These are phyloP conservation scores for Rauvolfia tetraphylla DNA, from an alignment of 257 asterid species.

Conservation along the genomic window DNA sequence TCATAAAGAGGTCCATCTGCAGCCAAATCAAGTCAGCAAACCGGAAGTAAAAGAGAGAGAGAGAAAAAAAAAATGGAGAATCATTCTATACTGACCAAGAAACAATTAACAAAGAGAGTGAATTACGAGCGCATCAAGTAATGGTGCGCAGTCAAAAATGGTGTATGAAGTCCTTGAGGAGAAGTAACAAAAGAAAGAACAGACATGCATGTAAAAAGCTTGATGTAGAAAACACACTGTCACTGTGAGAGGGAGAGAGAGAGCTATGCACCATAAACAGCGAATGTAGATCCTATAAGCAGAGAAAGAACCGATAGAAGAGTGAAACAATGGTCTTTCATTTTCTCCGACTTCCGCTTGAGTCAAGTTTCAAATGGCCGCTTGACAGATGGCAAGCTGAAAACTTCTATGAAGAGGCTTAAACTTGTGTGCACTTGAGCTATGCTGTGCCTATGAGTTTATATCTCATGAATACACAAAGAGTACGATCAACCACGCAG, in stretches of 20 bases:
- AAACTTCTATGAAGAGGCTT: not conserved
- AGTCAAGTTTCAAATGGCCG: too few relatives aligned
- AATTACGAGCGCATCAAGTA: too few relatives aligned
- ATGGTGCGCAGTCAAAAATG: too few relatives aligned
- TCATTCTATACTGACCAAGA: too few relatives aligned
- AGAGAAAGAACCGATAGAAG: constrained; percentile 2
- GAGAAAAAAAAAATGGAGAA: not conserved
- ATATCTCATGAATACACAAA: not conserved
- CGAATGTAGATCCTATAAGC: constrained; percentile 1
- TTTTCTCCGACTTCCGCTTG: not conserved
- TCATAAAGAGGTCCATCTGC: constrained; percentile 29
- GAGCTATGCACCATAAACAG: constrained; percentile 19
- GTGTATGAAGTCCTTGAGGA: too few relatives aligned
- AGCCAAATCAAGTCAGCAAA: not conserved
- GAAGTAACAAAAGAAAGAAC: not conserved
- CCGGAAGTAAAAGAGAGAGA: too few relatives aligned
- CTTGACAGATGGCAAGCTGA: not conserved
- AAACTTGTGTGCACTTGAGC: not conserved
- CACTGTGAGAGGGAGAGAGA: too few relatives aligned
- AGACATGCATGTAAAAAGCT: too few relatives aligned
- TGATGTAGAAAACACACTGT: too few relatives aligned
- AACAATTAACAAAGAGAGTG: too few relatives aligned
- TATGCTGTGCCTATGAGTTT: not conserved
- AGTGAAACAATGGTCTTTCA: constrained; percentile 6
- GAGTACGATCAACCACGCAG: not conserved